Evolutionary conservation across 2,329 filamentous ascomycete species (phyloP).

Genomic region (Aspergillus puulaauensis): DNA sequence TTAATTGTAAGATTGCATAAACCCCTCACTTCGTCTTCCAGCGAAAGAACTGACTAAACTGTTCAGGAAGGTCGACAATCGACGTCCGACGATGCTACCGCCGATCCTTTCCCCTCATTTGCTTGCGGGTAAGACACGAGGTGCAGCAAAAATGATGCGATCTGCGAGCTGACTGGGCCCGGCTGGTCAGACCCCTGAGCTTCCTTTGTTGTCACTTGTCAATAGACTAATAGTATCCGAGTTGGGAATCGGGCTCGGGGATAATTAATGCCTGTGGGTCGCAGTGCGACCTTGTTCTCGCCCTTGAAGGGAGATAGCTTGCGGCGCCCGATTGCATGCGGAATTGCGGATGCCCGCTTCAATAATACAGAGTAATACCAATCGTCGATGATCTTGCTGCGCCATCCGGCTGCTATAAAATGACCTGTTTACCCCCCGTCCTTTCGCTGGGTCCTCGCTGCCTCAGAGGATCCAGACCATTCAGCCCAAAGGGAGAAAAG

Average conservation of each 20-base stretch:
- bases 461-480: background rate
- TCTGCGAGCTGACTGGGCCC: constrained; percentile 9
- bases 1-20: background rate
- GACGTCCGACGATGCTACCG: background rate
- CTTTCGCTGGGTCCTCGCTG: background rate
- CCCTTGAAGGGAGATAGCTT: background rate
- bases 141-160: constrained; percentile 3
- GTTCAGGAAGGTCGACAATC: constrained; percentile 2
- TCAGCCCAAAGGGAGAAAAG: background rate
- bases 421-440: background rate
- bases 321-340: background rate
- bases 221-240: background rate
- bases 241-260: background rate
- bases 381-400: background rate
- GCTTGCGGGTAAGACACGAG: background rate
- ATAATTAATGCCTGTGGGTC: background rate
- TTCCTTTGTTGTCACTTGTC: constrained; percentile 1
- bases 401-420: constrained; percentile 1
- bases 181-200: background rate
- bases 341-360: background rate
- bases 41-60: background rate
- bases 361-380: background rate
- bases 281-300: constrained; percentile 9
- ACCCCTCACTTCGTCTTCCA: background rate
- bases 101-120: constrained; percentile 7